Evolutionary conservation across 108 stramenopile species (phyloP).

Genomic region (Nannochloropsis gaditana): DNA sequence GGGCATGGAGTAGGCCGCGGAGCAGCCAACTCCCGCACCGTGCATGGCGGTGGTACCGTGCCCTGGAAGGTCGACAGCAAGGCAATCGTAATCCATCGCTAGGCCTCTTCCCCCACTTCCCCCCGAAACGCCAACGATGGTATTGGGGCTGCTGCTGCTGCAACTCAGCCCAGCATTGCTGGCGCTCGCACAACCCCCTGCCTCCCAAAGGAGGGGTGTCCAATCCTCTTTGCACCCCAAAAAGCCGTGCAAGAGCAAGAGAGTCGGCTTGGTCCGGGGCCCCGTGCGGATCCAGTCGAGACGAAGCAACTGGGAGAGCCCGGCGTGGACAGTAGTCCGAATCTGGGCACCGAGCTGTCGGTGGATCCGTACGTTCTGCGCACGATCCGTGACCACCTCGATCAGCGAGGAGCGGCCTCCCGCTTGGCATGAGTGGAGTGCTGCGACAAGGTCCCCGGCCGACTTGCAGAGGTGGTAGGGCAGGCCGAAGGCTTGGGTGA

Average conservation of each 20-base stretch:
- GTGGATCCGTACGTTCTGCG: not conserved
- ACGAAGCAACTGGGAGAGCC: not conserved
- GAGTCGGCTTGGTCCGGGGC: constrained; percentile 26
- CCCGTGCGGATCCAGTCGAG: not conserved
- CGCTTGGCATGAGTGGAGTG: not conserved
- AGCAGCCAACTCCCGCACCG: not conserved
- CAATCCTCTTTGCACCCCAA: constrained; percentile 35
- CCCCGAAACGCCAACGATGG: not conserved
- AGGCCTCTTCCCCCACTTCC: not conserved
- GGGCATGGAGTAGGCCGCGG: constrained; percentile 20
- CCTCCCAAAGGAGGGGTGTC: not conserved
- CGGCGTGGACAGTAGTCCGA: not conserved
- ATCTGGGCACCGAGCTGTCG: not conserved
- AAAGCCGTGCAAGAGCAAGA: constrained; percentile 46
- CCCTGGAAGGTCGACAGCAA: constrained; percentile 35
- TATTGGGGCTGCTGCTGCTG: not conserved
- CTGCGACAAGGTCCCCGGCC: not conserved
- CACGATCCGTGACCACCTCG: not conserved
- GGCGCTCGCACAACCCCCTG: not conserved
- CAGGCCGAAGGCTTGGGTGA: constrained; percentile 31
- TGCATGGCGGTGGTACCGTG: constrained; percentile 26
- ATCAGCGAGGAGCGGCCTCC: not conserved
- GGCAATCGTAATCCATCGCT: constrained; percentile 6
- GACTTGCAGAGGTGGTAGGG: constrained; percentile 12
- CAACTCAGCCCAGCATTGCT: not conserved